Conservation (phyloP, 441 rosid species). For the Euphorbia celastroides region DNA sequence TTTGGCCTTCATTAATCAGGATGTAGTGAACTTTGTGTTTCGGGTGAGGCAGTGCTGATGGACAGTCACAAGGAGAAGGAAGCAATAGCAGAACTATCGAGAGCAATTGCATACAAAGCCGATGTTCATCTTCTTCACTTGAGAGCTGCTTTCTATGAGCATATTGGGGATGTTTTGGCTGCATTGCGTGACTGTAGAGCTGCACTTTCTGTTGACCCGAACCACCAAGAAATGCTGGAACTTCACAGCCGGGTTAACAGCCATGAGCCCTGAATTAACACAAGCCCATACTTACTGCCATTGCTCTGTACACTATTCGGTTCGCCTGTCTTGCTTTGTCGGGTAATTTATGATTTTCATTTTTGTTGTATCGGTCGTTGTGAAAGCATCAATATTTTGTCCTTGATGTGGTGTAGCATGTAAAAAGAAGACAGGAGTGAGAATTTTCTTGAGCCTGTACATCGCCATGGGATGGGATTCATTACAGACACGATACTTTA, state of each 20-base stretch:
- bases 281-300: background rate
- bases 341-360: slow-evolving; percentile 22
- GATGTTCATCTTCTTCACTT: slow-evolving; percentile 90
- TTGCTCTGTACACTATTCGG: slow-evolving; percentile 20
- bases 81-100: slow-evolving; percentile 83
- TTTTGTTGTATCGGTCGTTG: slow-evolving; percentile 20
- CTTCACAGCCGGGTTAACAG: slow-evolving; percentile 87
- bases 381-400: slow-evolving; percentile 6
- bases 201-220: slow-evolving; percentile 89
- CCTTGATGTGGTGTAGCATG: background rate
- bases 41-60: slow-evolving; percentile 65
- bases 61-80: slow-evolving; percentile 79
- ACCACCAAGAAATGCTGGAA: slow-evolving; percentile 88
- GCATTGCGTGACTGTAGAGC: slow-evolving; percentile 92
- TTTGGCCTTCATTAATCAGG: no score
- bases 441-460: background rate
- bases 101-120: slow-evolving; percentile 87
- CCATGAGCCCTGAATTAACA: slow-evolving; percentile 61
- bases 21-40: no score
- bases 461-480: background rate
- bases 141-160: slow-evolving; percentile 93
- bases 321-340: background rate
- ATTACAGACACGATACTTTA: background rate
- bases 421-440: background rate
- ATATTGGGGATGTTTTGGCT: slow-evolving; percentile 56